Conservation (phyloP, 2,329 filamentous ascomycete genomes). For the Claviceps pazoutovae region DNA sequence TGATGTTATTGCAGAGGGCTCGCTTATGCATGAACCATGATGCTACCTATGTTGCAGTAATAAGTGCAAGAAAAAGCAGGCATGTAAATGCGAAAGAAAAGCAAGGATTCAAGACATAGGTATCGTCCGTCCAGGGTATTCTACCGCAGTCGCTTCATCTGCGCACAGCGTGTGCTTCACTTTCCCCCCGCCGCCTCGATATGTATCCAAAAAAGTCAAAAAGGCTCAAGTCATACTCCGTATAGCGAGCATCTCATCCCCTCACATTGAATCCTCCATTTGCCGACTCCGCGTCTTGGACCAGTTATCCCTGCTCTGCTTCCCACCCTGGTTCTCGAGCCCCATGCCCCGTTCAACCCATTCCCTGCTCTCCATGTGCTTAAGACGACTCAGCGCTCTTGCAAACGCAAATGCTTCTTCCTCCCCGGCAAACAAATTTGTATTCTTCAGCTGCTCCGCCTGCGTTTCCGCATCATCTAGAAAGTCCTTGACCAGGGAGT, state of each 20-base stretch:
- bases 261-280: slow-evolving; percentile 53
- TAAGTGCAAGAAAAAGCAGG: too few species aligned
- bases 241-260: neutral
- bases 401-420: slow-evolving; percentile 97
- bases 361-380: slow-evolving; percentile 85
- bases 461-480: slow-evolving; percentile 82
- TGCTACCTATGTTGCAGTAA: too few species aligned
- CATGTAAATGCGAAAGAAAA: neutral
- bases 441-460: slow-evolving; percentile 72
- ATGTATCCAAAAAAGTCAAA: neutral
- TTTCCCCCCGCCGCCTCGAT: too few species aligned
- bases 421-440: slow-evolving; percentile 79
- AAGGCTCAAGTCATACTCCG: neutral
- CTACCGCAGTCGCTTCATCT: neutral
- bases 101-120: neutral
- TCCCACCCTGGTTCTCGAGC: slow-evolving; percentile 49
- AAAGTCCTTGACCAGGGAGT: slow-evolving; percentile 43
- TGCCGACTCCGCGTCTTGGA: slow-evolving; percentile 50
- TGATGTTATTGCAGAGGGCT: too few species aligned
- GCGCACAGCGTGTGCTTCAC: too few species aligned
- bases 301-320: slow-evolving; percentile 52
- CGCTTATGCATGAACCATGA: too few species aligned
- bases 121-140: neutral
- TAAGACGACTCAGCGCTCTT: slow-evolving; percentile 67
- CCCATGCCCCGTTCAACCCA: slow-evolving; percentile 81